Evolutionary conservation across 2,329 filamentous ascomycete genomes (phyloP).

Genomic region (Monosporascus sp.): DNA sequence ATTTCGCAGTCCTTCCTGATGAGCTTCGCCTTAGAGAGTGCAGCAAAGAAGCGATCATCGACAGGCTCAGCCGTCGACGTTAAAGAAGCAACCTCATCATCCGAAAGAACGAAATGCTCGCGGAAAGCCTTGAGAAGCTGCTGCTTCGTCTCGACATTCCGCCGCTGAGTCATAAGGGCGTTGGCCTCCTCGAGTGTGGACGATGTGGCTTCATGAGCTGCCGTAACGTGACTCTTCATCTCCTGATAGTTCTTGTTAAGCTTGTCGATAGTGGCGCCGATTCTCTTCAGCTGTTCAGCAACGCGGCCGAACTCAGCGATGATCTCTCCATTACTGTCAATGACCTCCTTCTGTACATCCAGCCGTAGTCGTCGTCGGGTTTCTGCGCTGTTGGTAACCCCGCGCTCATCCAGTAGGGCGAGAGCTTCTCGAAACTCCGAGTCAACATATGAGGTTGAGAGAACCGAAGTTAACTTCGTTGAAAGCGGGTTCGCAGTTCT

Average conservation of each 20-base stretch:
- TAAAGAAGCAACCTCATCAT: constrained; percentile 70
- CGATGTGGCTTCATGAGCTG: constrained; percentile 69
- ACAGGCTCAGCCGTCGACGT: constrained; percentile 78
- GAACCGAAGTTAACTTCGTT: constrained; percentile 74
- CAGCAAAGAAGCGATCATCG: constrained; percentile 75
- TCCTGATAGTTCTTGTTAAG: constrained; percentile 75
- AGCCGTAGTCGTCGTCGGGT: constrained; percentile 73
- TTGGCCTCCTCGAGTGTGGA: constrained; percentile 74
- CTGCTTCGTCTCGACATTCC: constrained; percentile 73
- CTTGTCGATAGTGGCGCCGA: constrained; percentile 70
- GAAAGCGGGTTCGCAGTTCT: constrained; percentile 62
- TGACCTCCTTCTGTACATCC: constrained; percentile 85
- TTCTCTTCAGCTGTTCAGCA: constrained; percentile 84
- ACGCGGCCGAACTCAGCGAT: constrained; percentile 84
- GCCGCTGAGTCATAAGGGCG: constrained; percentile 65
- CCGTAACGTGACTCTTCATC: constrained; percentile 71
- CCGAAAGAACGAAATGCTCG: constrained; percentile 76
- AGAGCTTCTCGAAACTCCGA: constrained; percentile 85
- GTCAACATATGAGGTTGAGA: constrained; percentile 90
- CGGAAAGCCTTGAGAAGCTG: constrained; percentile 71
- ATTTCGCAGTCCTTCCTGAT: constrained; percentile 87
- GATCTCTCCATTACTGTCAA: constrained; percentile 85
- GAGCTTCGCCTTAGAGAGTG: constrained; percentile 73
- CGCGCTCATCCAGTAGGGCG: constrained; percentile 67
- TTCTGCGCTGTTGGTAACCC: constrained; percentile 68